Percentiles rank a stretch among this genome's conserved stretches.
phyloP scores from a whole-genome alignment of 2,329 filamentous ascomycete genomes.

The Cercospora canescens region DNA sequence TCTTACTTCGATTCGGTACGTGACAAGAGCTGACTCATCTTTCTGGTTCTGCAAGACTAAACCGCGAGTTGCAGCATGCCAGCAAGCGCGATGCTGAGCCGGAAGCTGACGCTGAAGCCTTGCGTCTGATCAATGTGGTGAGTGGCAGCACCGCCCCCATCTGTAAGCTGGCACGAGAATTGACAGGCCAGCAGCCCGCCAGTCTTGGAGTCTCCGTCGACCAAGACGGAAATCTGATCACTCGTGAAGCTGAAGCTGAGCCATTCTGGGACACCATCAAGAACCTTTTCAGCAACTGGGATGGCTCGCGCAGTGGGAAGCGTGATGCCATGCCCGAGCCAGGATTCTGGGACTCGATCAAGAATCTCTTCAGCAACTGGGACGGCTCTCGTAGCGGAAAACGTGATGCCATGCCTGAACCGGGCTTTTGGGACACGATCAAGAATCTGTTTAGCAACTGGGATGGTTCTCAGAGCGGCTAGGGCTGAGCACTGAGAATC shows the following conservation, averaged over 20 bases:
- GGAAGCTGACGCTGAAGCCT: not conserved
- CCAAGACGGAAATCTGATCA: not conserved
- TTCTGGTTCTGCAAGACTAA: not conserved
- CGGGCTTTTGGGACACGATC: not conserved
- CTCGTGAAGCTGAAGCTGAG: not conserved
- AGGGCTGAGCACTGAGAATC: too few relatives aligned
- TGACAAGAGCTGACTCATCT: not conserved
- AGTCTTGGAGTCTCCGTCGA: not conserved
- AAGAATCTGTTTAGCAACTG: not conserved
- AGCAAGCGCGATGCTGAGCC: not conserved
- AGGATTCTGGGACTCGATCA: not conserved
- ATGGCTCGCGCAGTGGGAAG: not conserved
- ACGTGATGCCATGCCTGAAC: not conserved
- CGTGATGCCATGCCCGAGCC: not conserved
- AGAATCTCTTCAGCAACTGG: not conserved
- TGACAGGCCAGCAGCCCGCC: not conserved
- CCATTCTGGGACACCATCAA: not conserved
- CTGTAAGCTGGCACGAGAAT: not conserved
- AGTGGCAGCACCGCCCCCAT: not conserved
- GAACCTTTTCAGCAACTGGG: not conserved
- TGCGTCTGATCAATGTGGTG: not conserved
- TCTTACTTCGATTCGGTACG: not conserved
- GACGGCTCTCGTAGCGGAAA: not conserved
- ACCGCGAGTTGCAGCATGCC: not conserved
- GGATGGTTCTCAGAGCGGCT: not conserved